Conservation (phyloP, 2,329 filamentous ascomycete genomes). For the Aspergillus aculeatus region DNA sequence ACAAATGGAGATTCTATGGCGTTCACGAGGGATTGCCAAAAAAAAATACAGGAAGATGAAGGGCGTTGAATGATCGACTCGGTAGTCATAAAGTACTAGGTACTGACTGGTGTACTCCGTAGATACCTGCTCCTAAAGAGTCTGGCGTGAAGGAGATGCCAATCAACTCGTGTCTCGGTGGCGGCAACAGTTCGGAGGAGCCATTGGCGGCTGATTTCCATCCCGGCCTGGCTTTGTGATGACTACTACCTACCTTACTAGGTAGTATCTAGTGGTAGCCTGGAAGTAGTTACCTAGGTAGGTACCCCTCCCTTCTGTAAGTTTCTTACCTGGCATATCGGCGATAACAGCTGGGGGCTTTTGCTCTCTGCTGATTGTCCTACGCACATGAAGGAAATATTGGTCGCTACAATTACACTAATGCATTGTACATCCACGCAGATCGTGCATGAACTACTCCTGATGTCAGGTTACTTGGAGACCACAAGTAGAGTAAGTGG, state of each 20-base stretch:
- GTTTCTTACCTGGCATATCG: no score
- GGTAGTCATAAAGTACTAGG: no score
- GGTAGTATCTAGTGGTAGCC: no score
- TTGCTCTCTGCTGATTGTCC: not conserved
- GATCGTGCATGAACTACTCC: constrained; percentile 5
- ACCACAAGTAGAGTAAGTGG: not conserved
- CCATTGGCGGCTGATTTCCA: constrained; percentile 20
- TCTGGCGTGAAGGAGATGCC: constrained; percentile 1
- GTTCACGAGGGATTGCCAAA: no score
- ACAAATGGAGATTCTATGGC: no score
- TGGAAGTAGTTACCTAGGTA: no score
- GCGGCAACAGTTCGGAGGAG: constrained; percentile 16
- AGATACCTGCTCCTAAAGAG: not conserved
- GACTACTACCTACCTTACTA: no score
- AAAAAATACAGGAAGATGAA: no score
- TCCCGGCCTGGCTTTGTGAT: no score
- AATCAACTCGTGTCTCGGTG: constrained; percentile 6
- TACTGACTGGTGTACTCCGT: not conserved
- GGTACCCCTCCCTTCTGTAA: no score
- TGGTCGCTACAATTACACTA: not conserved
- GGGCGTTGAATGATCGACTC: no score
- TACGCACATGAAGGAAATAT: not conserved
- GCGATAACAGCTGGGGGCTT: not conserved
- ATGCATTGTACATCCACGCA: constrained; percentile 1
- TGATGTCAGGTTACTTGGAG: not conserved